Evolutionary conservation across 2,329 filamentous ascomycete species (phyloP).

Genomic region (Venturia oleaginea): DNA sequence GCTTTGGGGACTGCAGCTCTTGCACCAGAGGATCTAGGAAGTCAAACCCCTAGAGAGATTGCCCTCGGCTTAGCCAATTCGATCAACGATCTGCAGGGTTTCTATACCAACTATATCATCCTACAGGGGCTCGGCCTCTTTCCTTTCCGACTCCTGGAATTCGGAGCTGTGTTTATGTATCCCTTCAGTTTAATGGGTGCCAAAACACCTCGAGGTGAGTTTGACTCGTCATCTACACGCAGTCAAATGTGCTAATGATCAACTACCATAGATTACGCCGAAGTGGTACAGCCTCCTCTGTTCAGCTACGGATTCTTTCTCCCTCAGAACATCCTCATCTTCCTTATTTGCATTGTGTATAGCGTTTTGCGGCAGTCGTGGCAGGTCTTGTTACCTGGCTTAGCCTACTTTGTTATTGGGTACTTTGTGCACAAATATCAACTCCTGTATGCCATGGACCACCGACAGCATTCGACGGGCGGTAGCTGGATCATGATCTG

Average conservation of each 20-base stretch:
- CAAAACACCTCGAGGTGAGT: constrained; percentile 64
- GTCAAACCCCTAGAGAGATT: constrained; percentile 38
- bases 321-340: constrained; percentile 82
- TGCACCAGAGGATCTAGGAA: constrained; percentile 21
- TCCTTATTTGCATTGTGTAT: constrained; percentile 94
- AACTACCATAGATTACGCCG: constrained; percentile 56
- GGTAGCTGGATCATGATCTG: constrained; percentile 96
- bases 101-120: constrained; percentile 91
- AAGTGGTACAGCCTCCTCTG: constrained; percentile 69
- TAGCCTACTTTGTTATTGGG: constrained; percentile 74
- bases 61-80: constrained; percentile 67
- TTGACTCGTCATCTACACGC: background rate
- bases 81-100: constrained; percentile 64
- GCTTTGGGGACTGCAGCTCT: constrained; percentile 75
- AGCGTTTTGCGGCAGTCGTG: constrained; percentile 74
- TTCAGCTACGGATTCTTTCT: constrained; percentile 97
- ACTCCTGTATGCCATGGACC: constrained; percentile 95
- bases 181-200: constrained; percentile 70
- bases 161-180: constrained; percentile 76
- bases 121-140: constrained; percentile 90
- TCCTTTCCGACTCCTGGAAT: constrained; percentile 82
- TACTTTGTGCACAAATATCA: constrained; percentile 96
- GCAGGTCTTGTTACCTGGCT: constrained; percentile 70
- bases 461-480: constrained; percentile 87
- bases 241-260: background rate